phyloP scores from a whole-genome alignment of 2,329 filamentous ascomycete genomes.

The Ceratocystis papillata region DNA sequence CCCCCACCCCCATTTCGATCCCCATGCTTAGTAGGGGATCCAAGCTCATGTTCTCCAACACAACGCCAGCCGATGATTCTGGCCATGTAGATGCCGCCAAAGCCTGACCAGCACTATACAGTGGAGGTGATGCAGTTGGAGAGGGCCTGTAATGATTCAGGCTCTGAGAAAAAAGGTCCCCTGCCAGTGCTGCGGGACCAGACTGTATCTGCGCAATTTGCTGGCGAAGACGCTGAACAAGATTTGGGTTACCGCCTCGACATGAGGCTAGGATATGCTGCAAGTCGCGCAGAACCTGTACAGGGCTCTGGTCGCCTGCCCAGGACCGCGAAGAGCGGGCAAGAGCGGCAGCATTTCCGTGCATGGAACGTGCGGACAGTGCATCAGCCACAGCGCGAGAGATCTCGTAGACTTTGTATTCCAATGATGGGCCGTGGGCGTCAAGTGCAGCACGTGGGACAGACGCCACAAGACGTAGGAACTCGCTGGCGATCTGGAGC shows the following conservation, averaged over 20 bases:
- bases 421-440: conserved; percentile 40
- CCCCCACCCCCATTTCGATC: conserved; percentile 1
- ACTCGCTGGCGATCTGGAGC: conserved; percentile 38
- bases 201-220: conserved; percentile 27
- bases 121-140: not conserved
- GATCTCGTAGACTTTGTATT: conserved; percentile 40
- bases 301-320: conserved; percentile 27
- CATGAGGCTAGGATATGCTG: conserved; percentile 35
- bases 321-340: not conserved
- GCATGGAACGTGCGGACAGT: conserved; percentile 28
- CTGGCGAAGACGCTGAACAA: conserved; percentile 32
- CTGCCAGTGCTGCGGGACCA: not conserved
- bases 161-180: not conserved
- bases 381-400: conserved; percentile 37
- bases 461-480: conserved; percentile 35
- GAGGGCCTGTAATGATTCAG: not conserved
- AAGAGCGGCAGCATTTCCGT: not conserved
- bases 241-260: conserved; percentile 35
- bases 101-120: not conserved
- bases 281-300: conserved; percentile 33
- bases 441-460: conserved; percentile 39
- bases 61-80: conserved; percentile 4
- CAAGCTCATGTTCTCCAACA: conserved; percentile 9
- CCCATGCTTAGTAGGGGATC: conserved; percentile 15
- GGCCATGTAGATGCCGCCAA: conserved; percentile 7